A percentile compares a stretch with the other conserved stretches of the same genome.
Evolutionary conservation across 805 yeast species (phyloP).

Genomic region (Teunomyces stri): DNA sequence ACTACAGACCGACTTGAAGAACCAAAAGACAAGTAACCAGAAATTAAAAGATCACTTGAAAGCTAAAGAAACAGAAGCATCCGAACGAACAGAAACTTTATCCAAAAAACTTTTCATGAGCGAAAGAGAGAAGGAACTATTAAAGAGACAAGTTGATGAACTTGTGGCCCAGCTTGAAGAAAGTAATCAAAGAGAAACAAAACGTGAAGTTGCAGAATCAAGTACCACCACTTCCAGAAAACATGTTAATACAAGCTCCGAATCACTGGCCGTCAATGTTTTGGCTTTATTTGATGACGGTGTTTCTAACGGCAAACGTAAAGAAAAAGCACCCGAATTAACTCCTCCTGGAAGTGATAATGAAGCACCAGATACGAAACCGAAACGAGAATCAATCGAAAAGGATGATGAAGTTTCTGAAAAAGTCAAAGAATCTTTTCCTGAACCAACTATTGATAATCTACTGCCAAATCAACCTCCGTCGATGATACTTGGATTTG

Average conservation of each 20-base stretch:
- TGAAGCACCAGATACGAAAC: not conserved
- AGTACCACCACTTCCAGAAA: not conserved
- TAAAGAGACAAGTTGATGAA: slow-evolving; percentile 5
- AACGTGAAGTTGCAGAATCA: not conserved
- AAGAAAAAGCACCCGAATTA: not conserved
- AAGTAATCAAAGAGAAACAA: not conserved
- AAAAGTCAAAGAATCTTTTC: not conserved
- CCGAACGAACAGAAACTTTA: slow-evolving; percentile 2
- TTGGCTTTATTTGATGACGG: not conserved
- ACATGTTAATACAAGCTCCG: not conserved
- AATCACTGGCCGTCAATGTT: not conserved
- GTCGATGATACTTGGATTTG: not conserved
- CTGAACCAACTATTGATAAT: not conserved
- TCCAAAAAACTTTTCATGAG: slow-evolving; percentile 5
- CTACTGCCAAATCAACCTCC: not conserved
- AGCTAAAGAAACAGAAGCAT: slow-evolving; percentile 8
- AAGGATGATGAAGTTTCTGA: not conserved
- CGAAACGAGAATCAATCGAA: not conserved
- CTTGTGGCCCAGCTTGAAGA: slow-evolving; percentile 5
- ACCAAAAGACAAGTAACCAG: slow-evolving; percentile 12
- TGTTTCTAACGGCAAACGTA: not conserved
- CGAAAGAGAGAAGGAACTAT: slow-evolving; percentile 12
- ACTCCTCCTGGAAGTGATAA: slow-evolving; percentile 1
- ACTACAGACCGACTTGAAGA: slow-evolving; percentile 15
- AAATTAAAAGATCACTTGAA: slow-evolving; percentile 16